A percentile compares a stretch with the other conserved stretches of the same genome.
Evolutionary conservation across 1,284 basidiomycete genomes (phyloP).

Genomic region (Trametes pubescens): DNA sequence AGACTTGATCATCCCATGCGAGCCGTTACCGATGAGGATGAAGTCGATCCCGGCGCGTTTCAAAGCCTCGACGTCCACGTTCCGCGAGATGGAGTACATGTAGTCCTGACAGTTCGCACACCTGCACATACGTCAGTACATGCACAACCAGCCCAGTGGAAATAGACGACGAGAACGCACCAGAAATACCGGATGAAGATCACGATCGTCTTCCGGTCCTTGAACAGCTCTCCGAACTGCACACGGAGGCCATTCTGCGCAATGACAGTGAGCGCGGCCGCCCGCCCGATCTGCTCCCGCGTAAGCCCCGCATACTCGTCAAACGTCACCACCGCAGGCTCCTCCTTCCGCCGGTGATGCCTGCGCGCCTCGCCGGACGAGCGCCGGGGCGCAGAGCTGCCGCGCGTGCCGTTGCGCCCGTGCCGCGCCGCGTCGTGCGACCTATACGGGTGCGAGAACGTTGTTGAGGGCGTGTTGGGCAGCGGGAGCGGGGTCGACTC

Average conservation of each 20-base stretch:
- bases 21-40: conserved; percentile 83
- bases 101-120: conserved; percentile 89
- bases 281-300: conserved; percentile 61
- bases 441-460: conserved; percentile 27
- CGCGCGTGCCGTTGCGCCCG: conserved; percentile 6
- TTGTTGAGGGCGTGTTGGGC: conserved; percentile 28
- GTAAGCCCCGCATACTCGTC: conserved; percentile 49
- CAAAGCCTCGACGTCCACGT: conserved; percentile 60
- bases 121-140: conserved; percentile 41
- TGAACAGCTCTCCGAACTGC: conserved; percentile 79
- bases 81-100: conserved; percentile 69
- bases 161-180: conserved; percentile 40
- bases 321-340: conserved; percentile 34
- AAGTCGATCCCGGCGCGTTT: conserved; percentile 63
- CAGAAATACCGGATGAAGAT: conserved; percentile 82
- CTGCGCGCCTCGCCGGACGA: conserved; percentile 13
- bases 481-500: conserved; percentile 33
- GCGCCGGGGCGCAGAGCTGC: conserved; percentile 19
- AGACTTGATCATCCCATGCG: conserved; percentile 74
- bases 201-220: conserved; percentile 71
- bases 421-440: not conserved
- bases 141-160: not conserved
- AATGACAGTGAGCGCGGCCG: conserved; percentile 68
- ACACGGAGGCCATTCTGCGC: conserved; percentile 72
- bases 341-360: conserved; percentile 16